Conservation (phyloP, 2,329 filamentous ascomycete species). For the Pseudogymnoascus sp. region DNA sequence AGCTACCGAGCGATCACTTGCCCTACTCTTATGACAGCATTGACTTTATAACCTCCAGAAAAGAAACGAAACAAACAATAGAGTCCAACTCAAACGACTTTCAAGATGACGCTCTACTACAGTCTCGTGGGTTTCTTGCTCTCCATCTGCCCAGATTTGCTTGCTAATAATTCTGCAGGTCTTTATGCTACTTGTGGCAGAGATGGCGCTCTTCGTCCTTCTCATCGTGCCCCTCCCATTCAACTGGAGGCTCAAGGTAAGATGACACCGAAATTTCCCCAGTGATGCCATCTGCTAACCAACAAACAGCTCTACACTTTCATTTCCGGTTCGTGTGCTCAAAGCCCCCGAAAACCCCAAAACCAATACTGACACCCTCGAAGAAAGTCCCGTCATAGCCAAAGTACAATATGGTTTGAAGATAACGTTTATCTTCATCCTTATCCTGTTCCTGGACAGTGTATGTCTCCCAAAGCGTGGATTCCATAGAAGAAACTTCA, state of each 20-base stretch:
- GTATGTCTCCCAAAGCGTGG: slow-evolving; percentile 49
- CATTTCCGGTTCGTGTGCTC: slow-evolving; percentile 10
- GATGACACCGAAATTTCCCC: slow-evolving; percentile 22
- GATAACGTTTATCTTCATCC: slow-evolving; percentile 98
- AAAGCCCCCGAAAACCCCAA: slow-evolving; percentile 17
- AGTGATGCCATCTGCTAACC: neutral
- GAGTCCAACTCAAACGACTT: slow-evolving; percentile 13
- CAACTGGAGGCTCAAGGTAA: slow-evolving; percentile 65
- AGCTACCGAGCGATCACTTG: neutral
- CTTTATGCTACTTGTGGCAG: slow-evolving; percentile 71
- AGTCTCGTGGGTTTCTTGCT: slow-evolving; percentile 34
- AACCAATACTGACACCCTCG: slow-evolving; percentile 16
- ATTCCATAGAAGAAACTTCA: neutral
- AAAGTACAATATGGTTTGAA: slow-evolving; percentile 97
- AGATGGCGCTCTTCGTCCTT: slow-evolving; percentile 75
- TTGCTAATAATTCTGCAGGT: slow-evolving; percentile 45
- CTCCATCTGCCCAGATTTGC: neutral
- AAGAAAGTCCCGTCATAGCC: slow-evolving; percentile 51
- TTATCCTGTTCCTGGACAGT: slow-evolving; percentile 96
- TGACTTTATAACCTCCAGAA: slow-evolving; percentile 9
- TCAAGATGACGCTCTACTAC: slow-evolving; percentile 44
- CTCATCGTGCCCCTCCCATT: slow-evolving; percentile 85
- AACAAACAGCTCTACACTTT: slow-evolving; percentile 6
- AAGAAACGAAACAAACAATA: slow-evolving; percentile 3
- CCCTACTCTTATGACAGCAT: neutral